phyloP scores from a whole-genome alignment of 2,329 filamentous ascomycete genomes.

The Beauveria sp. region DNA sequence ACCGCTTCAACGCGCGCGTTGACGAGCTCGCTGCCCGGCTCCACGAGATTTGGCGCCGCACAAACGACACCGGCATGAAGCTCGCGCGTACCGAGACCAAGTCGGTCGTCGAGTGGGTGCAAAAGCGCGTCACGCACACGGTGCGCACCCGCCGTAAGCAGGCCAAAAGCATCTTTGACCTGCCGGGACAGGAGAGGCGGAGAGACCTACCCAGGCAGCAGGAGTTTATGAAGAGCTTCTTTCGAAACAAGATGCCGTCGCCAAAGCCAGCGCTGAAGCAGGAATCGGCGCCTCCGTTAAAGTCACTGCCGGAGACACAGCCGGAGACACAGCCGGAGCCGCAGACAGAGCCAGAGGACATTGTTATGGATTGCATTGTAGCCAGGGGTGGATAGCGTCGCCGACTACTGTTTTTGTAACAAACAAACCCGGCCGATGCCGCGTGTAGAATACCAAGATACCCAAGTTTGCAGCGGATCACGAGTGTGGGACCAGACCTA shows the following conservation, averaged over 20 bases:
- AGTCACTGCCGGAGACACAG: neutral
- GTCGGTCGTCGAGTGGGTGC: constrained; percentile 64
- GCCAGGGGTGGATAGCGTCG: constrained; percentile 10
- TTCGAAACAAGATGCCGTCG: constrained; percentile 21
- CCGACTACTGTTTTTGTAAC: neutral
- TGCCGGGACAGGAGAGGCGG: constrained; percentile 25
- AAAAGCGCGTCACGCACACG: constrained; percentile 62
- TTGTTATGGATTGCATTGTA: constrained; percentile 16
- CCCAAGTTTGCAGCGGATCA: neutral
- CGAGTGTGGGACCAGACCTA: constrained; percentile 5
- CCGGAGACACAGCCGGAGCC: neutral
- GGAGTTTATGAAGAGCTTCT: constrained; percentile 42
- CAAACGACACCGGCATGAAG: constrained; percentile 67
- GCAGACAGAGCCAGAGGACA: neutral
- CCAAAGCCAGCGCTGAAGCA: neutral
- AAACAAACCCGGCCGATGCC: neutral
- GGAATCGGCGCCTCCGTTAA: neutral
- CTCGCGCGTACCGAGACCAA: constrained; percentile 71
- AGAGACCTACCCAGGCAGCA: constrained; percentile 35
- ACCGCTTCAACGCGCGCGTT: constrained; percentile 60
- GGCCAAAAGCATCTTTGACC: constrained; percentile 45
- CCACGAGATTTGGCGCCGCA: constrained; percentile 50
- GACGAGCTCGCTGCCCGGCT: constrained; percentile 58
- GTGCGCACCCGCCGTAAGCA: constrained; percentile 57
- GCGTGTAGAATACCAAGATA: neutral